Base-by-base conservation (phyloP, 2,329 filamentous ascomycete species). In the Penicillium sp. region DNA sequence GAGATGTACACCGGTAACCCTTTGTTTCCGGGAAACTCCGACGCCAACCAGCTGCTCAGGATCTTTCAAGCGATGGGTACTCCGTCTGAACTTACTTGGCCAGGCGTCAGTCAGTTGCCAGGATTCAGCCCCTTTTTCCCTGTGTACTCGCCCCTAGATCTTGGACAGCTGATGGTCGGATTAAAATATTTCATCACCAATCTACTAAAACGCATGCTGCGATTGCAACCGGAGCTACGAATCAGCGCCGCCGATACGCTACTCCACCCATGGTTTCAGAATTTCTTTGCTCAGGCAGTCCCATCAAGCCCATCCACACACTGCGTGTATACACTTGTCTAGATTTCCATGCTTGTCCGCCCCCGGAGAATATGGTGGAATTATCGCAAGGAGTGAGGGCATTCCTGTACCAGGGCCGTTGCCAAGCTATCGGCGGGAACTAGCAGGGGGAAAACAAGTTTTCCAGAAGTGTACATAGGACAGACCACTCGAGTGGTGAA, bases 31-130 rank as follows among this genome's bases (percentile, higher is more conserved):
- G 94, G 94, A 57, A 97, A 93, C 2, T 96, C 93, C 37, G 97
- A 99, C 73, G 93, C 97, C 75, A 94, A 99, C 72, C 93, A 99
- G 75, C 87, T 97, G 47, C 84, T 96, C 63, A 92, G 95, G 73
- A 99, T 99, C 75, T 99, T 99, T 83, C 86, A 94, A 59, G 88
- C 97, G 59, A 97, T 97, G 93, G 94, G 94, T 60, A 99, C 94
- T 0, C 94, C 94, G 0, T 96, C 91, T 0, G 94, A 99, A 76
- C 86, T 92, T 41, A 92, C 89, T 4, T 99, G 94, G 94, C 93
- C 93, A 0, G 93, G 93, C 42, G 96, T 99, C 71, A 91, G 89
- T 27, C 88, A 93, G 70, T 92, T 96, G 69, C 92, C 93, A 15
- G 94, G 97, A 76, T 99, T 97, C 82, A 97, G 97, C 81, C 84